Conservation (phyloP, 441 rosid genomes). For the Pelargonium citronellum region DNA sequence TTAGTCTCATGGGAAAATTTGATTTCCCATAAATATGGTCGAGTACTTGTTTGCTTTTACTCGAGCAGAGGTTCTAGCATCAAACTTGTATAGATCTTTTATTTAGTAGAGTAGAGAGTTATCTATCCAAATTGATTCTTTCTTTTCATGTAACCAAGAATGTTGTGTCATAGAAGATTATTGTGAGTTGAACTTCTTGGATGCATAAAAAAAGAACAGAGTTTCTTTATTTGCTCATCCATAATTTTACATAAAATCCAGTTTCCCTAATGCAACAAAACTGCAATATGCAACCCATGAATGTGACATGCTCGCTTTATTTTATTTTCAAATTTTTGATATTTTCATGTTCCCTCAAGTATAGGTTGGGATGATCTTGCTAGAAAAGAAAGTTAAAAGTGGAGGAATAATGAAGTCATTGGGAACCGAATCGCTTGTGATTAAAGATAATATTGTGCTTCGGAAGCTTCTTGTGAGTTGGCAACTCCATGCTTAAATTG, state of each 20-base stretch:
- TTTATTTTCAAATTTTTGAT: no score
- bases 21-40: not conserved
- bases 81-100: no score
- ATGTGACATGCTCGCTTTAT: no score
- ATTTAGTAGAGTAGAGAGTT: no score
- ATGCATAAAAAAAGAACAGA: not conserved
- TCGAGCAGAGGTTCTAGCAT: not conserved
- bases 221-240: not conserved
- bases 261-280: not conserved
- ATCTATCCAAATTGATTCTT: no score
- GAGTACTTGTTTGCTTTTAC: not conserved
- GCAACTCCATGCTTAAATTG: not conserved
- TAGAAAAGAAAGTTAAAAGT: not conserved
- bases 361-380: not conserved
- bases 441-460: constrained; percentile 20
- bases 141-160: no score
- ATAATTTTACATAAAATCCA: not conserved
- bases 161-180: not conserved
- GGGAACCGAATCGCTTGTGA: not conserved
- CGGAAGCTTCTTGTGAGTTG: constrained; percentile 28
- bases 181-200: not conserved
- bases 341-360: not conserved
- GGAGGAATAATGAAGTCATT: not conserved
- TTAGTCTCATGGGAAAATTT: not conserved
- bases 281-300: not conserved